Evolutionary conservation across 352 stramenopile genomes (phyloP), one percentile per base, ranked within the genome.

Genomic region (Phytophthora pisi): DNA sequence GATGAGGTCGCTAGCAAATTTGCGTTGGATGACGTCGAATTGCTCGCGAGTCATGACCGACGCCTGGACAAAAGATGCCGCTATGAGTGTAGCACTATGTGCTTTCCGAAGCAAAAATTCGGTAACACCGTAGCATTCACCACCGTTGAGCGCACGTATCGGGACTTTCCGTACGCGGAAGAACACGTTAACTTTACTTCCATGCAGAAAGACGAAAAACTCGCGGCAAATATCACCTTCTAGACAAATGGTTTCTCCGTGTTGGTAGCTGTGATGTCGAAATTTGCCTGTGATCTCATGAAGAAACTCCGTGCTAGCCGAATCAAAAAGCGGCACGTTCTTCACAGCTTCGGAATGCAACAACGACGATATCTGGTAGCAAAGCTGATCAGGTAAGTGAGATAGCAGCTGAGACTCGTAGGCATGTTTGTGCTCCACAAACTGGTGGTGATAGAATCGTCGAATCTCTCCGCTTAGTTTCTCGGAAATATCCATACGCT

Each of bases 211-310:
- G 36, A 90, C 82, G 20, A 91, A 53, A 45, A 91, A 93, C 43
- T 93, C 84, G 13, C 82, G 78, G 57, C 87, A 90, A 10, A 83
- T 67, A 45, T 92, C 82, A 11, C 87, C 87, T 72, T 92, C 80
- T 4, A 91, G 62, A 38, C 76, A 86, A n/a, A 93, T 74, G 4
- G 80, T 90, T 42, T 92, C 87, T 0, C 87, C 83, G 24, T 87
- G 81, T 34, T 93, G 87, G 49, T 85, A 93, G 16, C 59, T 89
- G 20, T 82, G 82, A 50, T 91, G 78, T 0, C 87, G 82, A 51
- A 95, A 92, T 43, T 93, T 90, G 1, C 83, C 87, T 0, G 86
- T 95, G 4, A 95, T 72, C 64, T 91, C 83, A 10, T 93, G 81
- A 13, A 90, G 63, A 46, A 93, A 91, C 28, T 91, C 87, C 11